These are phyloP conservation scores for Saccharomycopsis crataegensis DNA, from an alignment of 1,139 yeast species.

Conservation along the genomic window DNA sequence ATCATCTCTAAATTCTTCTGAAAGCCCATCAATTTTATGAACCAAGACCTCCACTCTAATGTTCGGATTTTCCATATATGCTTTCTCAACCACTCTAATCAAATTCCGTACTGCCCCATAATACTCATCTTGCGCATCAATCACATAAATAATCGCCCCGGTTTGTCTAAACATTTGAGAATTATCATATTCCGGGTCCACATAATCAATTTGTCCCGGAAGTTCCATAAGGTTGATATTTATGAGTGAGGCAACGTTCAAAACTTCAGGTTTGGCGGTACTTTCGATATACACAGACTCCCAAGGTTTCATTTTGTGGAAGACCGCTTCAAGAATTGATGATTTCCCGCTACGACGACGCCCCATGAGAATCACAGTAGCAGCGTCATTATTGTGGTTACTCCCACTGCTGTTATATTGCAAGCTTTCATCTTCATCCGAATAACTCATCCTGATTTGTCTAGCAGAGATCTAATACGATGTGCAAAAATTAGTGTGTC, in stretches of 20 bases:
- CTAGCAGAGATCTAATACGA: background rate
- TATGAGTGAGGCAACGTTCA: slow-evolving; percentile 68
- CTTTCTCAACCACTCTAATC: slow-evolving; percentile 83
- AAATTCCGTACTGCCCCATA: slow-evolving; percentile 83
- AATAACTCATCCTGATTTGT: slow-evolving; percentile 2
- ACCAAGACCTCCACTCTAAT: slow-evolving; percentile 88
- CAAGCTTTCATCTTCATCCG: slow-evolving; percentile 1
- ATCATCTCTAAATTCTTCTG: slow-evolving; percentile 89
- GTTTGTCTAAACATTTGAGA: slow-evolving; percentile 71
- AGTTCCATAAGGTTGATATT: slow-evolving; percentile 91
- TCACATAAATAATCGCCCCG: slow-evolving; percentile 92
- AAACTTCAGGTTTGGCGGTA: slow-evolving; percentile 82
- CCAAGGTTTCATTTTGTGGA: slow-evolving; percentile 93
- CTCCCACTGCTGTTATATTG: background rate
- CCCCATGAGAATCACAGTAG: slow-evolving; percentile 19
- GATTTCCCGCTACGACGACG: slow-evolving; percentile 59
- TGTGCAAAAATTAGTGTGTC: background rate
- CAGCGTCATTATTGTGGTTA: slow-evolving; percentile 9
- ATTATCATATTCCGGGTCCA: slow-evolving; percentile 76
- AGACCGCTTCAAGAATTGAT: slow-evolving; percentile 88
- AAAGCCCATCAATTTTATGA: slow-evolving; percentile 90
- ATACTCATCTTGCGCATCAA: slow-evolving; percentile 93
- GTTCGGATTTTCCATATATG: slow-evolving; percentile 75
- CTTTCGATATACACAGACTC: slow-evolving; percentile 88
- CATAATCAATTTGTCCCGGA: slow-evolving; percentile 89